Conservation (phyloP, 2,329 filamentous ascomycete genomes). For the Penicillium sp. region DNA sequence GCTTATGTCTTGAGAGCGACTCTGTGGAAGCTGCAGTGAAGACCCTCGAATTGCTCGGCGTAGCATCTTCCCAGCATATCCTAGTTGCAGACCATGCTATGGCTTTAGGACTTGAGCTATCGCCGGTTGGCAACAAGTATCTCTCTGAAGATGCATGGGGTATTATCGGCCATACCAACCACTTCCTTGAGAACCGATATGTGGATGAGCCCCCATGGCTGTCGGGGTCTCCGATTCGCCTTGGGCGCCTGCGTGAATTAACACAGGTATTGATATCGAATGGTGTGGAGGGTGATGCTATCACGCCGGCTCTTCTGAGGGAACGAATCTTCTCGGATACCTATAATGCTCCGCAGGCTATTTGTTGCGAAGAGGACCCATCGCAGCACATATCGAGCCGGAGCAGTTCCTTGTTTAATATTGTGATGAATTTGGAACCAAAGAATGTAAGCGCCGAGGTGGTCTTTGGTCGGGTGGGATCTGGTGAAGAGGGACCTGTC, state of each 20-base stretch:
- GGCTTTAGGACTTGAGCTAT: slow-evolving; percentile 27
- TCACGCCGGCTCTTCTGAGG: slow-evolving; percentile 25
- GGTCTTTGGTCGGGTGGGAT: slow-evolving; percentile 30
- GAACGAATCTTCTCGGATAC: slow-evolving; percentile 35
- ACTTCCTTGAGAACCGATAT: slow-evolving; percentile 36
- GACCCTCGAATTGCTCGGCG: slow-evolving; percentile 42
- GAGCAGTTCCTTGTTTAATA: slow-evolving; percentile 36
- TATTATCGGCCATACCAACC: slow-evolving; percentile 44
- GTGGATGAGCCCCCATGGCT: slow-evolving; percentile 33
- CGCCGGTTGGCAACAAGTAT: slow-evolving; percentile 27
- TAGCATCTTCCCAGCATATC: slow-evolving; percentile 54
- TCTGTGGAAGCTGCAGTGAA: slow-evolving; percentile 46
- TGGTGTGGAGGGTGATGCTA: slow-evolving; percentile 19
- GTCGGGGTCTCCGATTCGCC: slow-evolving; percentile 30
- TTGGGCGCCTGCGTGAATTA: slow-evolving; percentile 26
- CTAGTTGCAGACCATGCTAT: slow-evolving; percentile 46
- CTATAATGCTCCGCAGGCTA: slow-evolving; percentile 34
- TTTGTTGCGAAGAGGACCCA: slow-evolving; percentile 33
- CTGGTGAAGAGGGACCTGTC: slow-evolving; percentile 25
- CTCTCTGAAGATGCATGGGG: slow-evolving; percentile 34
- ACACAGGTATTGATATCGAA: slow-evolving; percentile 20
- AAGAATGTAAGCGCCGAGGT: slow-evolving; percentile 29
- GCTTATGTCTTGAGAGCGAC: slow-evolving; percentile 50
- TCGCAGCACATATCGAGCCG: slow-evolving; percentile 24
- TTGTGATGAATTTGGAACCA: slow-evolving; percentile 32